Evolutionary conservation across 2,329 filamentous ascomycete species (phyloP).

Genomic region (Arachnopeziza araneosa): DNA sequence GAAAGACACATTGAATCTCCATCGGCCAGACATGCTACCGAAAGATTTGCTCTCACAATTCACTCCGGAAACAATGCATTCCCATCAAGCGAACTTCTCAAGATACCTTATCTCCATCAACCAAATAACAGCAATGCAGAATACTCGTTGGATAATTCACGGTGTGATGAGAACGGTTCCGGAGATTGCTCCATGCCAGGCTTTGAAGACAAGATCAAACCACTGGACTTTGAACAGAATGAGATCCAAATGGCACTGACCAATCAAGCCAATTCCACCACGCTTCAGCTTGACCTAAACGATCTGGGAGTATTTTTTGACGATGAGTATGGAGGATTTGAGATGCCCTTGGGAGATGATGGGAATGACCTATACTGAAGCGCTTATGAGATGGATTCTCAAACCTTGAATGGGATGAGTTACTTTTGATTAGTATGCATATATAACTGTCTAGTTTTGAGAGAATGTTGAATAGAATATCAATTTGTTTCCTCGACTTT

Average conservation of each 20-base stretch:
- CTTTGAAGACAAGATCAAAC: not conserved
- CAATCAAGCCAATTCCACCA: not conserved
- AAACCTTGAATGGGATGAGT: too few species aligned
- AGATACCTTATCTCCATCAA: not conserved
- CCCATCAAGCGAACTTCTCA: not conserved
- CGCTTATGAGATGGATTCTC: too few species aligned
- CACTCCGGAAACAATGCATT: not conserved
- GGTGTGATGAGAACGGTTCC: not conserved
- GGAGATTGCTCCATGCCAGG: not conserved
- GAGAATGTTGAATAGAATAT: too few species aligned
- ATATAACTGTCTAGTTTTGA: too few species aligned
- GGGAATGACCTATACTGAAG: not conserved
- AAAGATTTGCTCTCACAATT: not conserved
- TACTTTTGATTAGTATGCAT: too few species aligned
- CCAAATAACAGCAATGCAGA: not conserved
- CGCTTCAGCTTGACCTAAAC: not conserved
- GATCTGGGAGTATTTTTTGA: not conserved
- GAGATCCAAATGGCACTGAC: too few species aligned
- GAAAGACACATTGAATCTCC: not conserved
- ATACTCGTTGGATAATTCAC: not conserved
- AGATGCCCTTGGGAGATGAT: not conserved
- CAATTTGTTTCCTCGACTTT: too few species aligned
- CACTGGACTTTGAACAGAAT: not conserved
- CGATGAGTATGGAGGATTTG: not conserved
- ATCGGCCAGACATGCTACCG: not conserved